phyloP scores from a whole-genome alignment of 768 basidiomycete genomes.

The Macrocybe gigantea region DNA sequence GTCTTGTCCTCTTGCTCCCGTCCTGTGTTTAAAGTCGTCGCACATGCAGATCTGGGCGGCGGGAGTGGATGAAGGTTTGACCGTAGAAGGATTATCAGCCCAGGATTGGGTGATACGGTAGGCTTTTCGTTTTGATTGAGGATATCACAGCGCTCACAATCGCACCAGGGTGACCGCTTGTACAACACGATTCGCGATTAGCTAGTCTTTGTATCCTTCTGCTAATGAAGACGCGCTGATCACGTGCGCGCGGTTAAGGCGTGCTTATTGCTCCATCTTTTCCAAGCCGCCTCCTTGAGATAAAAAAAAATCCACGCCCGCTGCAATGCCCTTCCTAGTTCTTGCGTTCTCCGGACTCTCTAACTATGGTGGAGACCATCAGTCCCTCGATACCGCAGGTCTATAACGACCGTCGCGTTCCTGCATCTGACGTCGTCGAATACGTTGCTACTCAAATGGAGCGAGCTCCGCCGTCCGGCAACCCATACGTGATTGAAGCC shows the following conservation, averaged over 20 bases:
- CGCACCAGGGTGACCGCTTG: constrained; percentile 75
- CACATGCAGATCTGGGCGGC: constrained; percentile 79
- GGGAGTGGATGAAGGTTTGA: constrained; percentile 71
- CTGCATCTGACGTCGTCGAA: constrained; percentile 65
- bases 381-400: constrained; percentile 18
- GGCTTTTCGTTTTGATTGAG: constrained; percentile 11
- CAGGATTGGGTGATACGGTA: constrained; percentile 89
- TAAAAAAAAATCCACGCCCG: constrained; percentile 12
- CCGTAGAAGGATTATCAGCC: constrained; percentile 70
- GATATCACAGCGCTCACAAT: not conserved
- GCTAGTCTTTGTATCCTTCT: not conserved
- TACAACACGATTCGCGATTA: constrained; percentile 63
- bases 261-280: constrained; percentile 36
- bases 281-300: not conserved
- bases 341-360: constrained; percentile 1
- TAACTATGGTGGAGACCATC: constrained; percentile 15
- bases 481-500: constrained; percentile 77
- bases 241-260: constrained; percentile 24
- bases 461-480: constrained; percentile 62
- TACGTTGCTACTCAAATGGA: constrained; percentile 51
- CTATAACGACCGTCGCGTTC: constrained; percentile 36
- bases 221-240: constrained; percentile 1
- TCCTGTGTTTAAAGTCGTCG: not conserved
- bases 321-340: not conserved
- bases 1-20: constrained; percentile 1